Conservation (phyloP, 768 basidiomycete species). For the Auriscalpium microsporum region DNA sequence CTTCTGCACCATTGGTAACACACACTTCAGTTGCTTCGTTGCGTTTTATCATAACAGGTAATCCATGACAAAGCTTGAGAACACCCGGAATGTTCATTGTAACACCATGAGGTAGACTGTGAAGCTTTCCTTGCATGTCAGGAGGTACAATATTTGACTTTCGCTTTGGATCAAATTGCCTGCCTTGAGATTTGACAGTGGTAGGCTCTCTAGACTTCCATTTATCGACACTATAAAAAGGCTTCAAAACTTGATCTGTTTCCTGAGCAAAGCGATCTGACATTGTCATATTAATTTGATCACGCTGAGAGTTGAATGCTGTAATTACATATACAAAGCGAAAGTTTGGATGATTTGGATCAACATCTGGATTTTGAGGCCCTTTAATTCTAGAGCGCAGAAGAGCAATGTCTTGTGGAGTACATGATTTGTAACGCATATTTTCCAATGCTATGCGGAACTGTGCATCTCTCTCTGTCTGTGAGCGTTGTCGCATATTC, state of each 20-base stretch:
- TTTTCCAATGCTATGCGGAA: slow-evolving; percentile 25
- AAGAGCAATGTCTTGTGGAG: slow-evolving; percentile 28
- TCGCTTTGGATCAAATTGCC: background rate
- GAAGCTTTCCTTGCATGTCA: slow-evolving; percentile 12
- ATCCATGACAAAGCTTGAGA: slow-evolving; percentile 14
- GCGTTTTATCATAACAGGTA: slow-evolving; percentile 18
- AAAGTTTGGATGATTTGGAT: slow-evolving; percentile 17
- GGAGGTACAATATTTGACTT: background rate
- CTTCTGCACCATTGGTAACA: slow-evolving; percentile 20
- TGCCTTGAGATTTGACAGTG: background rate
- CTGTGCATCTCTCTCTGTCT: slow-evolving; percentile 19
- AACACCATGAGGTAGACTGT: slow-evolving; percentile 13
- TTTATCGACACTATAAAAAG: slow-evolving; percentile 21
- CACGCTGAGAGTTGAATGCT: slow-evolving; percentile 27
- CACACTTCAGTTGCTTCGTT: slow-evolving; percentile 19
- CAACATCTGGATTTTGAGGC: background rate
- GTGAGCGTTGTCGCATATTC: slow-evolving; percentile 11
- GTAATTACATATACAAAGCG: slow-evolving; percentile 32
- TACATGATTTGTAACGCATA: slow-evolving; percentile 26
- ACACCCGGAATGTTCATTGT: slow-evolving; percentile 13
- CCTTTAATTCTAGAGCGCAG: slow-evolving; percentile 20
- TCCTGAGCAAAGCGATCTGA: slow-evolving; percentile 26
- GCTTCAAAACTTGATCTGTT: slow-evolving; percentile 16
- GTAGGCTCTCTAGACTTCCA: too few species aligned
- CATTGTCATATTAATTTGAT: slow-evolving; percentile 28